Percentiles rank a stretch among this genome's conserved stretches.
These are phyloP conservation scores for Saccharomycopsis phalli DNA, from an alignment of 1,139 yeast species.

Conservation along the genomic window DNA sequence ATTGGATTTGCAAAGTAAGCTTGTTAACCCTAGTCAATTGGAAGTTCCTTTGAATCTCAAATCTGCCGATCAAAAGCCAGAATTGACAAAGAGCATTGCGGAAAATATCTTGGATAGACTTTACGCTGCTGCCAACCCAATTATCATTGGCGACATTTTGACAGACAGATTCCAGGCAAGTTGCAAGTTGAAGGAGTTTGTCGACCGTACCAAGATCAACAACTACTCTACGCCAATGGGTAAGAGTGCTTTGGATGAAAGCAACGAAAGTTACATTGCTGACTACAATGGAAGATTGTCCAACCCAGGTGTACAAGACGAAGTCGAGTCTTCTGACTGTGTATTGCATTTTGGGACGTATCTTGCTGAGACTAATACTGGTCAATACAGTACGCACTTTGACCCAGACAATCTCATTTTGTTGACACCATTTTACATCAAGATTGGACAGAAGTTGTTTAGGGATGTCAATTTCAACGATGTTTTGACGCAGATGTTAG, in stretches of 20 bases:
- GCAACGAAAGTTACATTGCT: constrained; percentile 48
- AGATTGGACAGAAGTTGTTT: constrained; percentile 33
- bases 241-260: constrained; percentile 54
- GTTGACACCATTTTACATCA: constrained; percentile 35
- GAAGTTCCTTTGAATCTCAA: constrained; percentile 22
- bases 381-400: constrained; percentile 31
- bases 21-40: constrained; percentile 35
- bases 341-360: constrained; percentile 42
- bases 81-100: constrained; percentile 34
- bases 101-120: constrained; percentile 40
- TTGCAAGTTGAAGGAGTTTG: constrained; percentile 35
- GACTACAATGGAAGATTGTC: constrained; percentile 52
- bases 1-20: constrained; percentile 44
- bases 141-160: constrained; percentile 53
- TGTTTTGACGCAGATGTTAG: constrained; percentile 35
- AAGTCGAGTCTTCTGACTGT: constrained; percentile 38
- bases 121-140: constrained; percentile 46
- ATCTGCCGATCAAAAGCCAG: constrained; percentile 27
- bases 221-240: constrained; percentile 47
- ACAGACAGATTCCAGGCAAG: constrained; percentile 43
- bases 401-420: constrained; percentile 25
- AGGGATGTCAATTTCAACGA: constrained; percentile 38
- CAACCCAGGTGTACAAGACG: constrained; percentile 33
- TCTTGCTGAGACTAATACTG: constrained; percentile 48
- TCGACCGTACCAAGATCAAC: constrained; percentile 37